Evolutionary conservation across 2,329 filamentous ascomycete genomes (phyloP).

Genomic region (Lachnum nothofagi): DNA sequence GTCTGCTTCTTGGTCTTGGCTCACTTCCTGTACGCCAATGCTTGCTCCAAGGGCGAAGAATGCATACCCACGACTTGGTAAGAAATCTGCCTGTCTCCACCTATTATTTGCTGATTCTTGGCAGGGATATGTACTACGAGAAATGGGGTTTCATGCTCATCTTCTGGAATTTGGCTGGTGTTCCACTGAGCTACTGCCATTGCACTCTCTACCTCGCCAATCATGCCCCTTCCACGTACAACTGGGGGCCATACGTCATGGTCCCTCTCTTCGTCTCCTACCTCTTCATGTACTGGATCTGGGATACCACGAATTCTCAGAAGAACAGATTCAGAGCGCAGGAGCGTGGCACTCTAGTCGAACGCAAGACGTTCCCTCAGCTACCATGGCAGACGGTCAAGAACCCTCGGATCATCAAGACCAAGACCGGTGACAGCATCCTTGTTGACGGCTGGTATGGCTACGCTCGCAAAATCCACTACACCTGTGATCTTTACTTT

Average conservation of each 20-base stretch:
- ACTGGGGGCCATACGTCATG: conserved; percentile 67
- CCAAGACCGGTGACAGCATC: conserved; percentile 68
- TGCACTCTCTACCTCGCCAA: conserved; percentile 86
- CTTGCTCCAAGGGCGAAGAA: conserved; percentile 87
- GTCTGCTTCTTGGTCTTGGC: conserved; percentile 80
- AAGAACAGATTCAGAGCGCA: conserved; percentile 86
- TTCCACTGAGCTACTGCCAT: conserved; percentile 88
- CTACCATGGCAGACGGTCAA: conserved; percentile 81
- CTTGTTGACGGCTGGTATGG: conserved; percentile 84
- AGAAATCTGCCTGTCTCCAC: conserved; percentile 8
- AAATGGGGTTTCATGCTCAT: conserved; percentile 98
- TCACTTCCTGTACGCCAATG: conserved; percentile 87
- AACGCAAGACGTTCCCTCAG: conserved; percentile 80
- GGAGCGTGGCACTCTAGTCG: conserved; percentile 65
- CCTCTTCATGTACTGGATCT: conserved; percentile 81
- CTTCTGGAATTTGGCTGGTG: conserved; percentile 93
- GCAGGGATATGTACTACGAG: conserved; percentile 89
- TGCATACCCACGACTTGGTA: conserved; percentile 81
- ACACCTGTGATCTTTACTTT: conserved; percentile 75
- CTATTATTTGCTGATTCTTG: conserved; percentile 1
- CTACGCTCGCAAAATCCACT: conserved; percentile 73
- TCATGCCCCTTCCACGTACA: conserved; percentile 69
- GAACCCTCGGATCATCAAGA: conserved; percentile 74
- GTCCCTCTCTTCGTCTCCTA: conserved; percentile 63
- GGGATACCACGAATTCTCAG: conserved; percentile 88